Base-by-base conservation (phyloP, 305 asterid species). In the Rubia tinctorum region DNA sequence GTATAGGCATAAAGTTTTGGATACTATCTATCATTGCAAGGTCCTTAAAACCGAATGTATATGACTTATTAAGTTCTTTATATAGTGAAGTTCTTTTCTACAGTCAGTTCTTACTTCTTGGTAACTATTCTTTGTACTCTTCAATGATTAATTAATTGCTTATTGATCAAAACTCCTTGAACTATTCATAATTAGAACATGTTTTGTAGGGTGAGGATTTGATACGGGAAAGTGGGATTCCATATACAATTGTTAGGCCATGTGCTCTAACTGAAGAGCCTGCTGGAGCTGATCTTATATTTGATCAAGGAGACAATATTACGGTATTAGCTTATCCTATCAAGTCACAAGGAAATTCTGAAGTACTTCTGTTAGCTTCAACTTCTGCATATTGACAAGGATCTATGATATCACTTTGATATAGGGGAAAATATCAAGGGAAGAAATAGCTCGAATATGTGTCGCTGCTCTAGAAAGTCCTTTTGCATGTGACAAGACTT, bases 211-310 rank as follows among this genome's bases (percentile, higher is more conserved):
- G 97, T 70, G 97, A 91, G 82, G 97, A 90, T 84, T 73, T 88
- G 86, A 84, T 94, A 71, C 84, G 97, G 63, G 97, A 88, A 83
- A 91, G 97, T 73, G 96, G 95, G 27, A 83, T 94, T 59, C 96
- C 97, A 25, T 86, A 87, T 72, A 72, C 97, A 51, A 90, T 91
- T 62, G 85, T 94, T 55, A 84, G 99, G 81, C 99, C 97, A 34
- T 94, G 97, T 86, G 97, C 97, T 68, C 83, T 94, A 80, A 94
- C 98, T 2, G 98, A 94, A 83, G 97, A 94, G 79, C 97, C 98
- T 72, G 97, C 97, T 30, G 97, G 98, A 73, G 97, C 97, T 79
- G 96, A 91, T 83, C 95, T 94, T 76, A 84, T 90, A 58, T 91
- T 91, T 70, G 99, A 91, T 13, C 97, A 91, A 83, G 99, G 97